Percentiles rank a stretch among this genome's conserved stretches.
phyloP scores from a whole-genome alignment of 345 rosid species.

The Brassica cretica region DNA sequence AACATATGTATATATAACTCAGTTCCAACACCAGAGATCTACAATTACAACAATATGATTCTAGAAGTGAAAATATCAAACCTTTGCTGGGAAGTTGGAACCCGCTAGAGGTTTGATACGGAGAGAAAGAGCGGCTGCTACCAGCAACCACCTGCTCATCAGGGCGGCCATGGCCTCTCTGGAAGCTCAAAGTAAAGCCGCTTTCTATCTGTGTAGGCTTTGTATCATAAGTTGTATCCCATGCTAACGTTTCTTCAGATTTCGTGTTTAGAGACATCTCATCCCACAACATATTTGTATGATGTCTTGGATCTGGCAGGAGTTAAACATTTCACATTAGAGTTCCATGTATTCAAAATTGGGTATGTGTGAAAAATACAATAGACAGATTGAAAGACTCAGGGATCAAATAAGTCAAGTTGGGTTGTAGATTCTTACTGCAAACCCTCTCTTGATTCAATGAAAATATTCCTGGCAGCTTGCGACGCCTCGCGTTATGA shows the following conservation, averaged over 20 bases:
- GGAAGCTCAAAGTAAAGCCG: constrained; percentile 43
- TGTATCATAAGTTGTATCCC: too few relatives aligned
- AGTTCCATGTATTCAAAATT: not conserved
- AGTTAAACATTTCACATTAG: not conserved
- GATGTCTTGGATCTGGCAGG: constrained; percentile 67
- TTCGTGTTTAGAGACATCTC: constrained; percentile 47
- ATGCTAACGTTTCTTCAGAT: constrained; percentile 38
- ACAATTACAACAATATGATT: not conserved
- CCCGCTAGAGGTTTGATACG: constrained; percentile 43
- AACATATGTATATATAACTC: not conserved
- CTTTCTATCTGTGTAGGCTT: constrained; percentile 49
- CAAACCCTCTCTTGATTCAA: constrained; percentile 49
- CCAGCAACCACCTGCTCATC: constrained; percentile 44
- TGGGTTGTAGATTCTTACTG: constrained; percentile 24
- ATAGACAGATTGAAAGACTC: too few relatives aligned
- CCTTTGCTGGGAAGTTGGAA: constrained; percentile 36
- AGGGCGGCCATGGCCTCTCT: constrained; percentile 40
- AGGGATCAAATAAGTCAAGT: not conserved
- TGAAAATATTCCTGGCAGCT: constrained; percentile 63
- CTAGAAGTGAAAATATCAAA: not conserved
- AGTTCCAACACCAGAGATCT: not conserved
- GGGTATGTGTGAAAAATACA: too few relatives aligned
- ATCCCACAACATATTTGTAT: constrained; percentile 52
- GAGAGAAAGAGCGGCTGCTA: constrained; percentile 40
- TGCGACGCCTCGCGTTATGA: constrained; percentile 98